These are phyloP conservation scores for Prunus salicina DNA, from an alignment of 306 rosid species.

Conservation along the genomic window DNA sequence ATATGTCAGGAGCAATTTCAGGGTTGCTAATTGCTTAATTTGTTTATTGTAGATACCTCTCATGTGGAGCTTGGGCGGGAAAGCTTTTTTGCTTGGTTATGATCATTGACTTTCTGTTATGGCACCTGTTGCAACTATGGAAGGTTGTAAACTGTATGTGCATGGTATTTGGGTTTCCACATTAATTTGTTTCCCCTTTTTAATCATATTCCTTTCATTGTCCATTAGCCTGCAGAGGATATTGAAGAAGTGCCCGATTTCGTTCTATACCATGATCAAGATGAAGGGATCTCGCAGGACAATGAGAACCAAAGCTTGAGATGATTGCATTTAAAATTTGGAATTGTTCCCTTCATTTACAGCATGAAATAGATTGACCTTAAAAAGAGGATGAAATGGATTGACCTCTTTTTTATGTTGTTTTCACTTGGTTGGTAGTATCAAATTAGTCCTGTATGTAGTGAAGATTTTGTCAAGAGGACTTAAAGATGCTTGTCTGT, in stretches of 20 bases:
- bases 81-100: conserved; percentile 85
- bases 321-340: neutral
- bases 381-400: neutral
- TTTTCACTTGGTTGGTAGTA: neutral
- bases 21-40: conserved; percentile 19
- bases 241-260: conserved; percentile 64
- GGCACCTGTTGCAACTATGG: conserved; percentile 69
- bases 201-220: conserved; percentile 6
- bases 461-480: neutral
- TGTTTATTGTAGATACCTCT: conserved; percentile 57
- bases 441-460: neutral
- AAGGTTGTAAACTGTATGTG: conserved; percentile 42
- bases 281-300: conserved; percentile 15
- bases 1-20: neutral
- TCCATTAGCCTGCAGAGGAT: conserved; percentile 58
- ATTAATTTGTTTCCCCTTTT: neutral
- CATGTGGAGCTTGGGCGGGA: conserved; percentile 89
- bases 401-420: neutral
- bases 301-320: neutral
- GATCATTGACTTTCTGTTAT: conserved; percentile 73
- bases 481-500: neutral
- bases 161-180: conserved; percentile 6
- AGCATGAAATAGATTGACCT: neutral
- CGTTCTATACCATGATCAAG: conserved; percentile 31
- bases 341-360: neutral